Evolutionary conservation across 2,329 filamentous ascomycete species (phyloP).

Genomic region (Tolypocladium pustulatum): DNA sequence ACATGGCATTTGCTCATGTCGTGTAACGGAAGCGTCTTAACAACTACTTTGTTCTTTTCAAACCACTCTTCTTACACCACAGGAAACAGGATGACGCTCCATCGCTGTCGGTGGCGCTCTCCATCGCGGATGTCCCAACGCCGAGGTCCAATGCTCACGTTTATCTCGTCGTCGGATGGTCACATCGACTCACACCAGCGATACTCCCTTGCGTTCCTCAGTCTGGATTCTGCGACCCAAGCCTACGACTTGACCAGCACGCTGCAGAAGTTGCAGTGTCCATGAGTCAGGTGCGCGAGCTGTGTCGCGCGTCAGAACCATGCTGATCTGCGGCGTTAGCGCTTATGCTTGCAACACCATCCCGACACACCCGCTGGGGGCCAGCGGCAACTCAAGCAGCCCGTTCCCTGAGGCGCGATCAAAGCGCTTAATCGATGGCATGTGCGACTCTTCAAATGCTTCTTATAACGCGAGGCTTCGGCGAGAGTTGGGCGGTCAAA

Average conservation of each 20-base stretch:
- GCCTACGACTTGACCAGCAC: not conserved
- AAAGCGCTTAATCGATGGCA: too few species aligned
- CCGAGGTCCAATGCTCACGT: not conserved
- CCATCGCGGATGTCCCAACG: too few species aligned
- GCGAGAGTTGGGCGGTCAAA: not conserved
- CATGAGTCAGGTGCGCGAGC: too few species aligned
- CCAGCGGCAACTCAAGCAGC: not conserved
- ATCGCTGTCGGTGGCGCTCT: too few species aligned
- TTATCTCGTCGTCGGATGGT: not conserved
- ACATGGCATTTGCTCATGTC: not conserved
- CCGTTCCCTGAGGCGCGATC: not conserved
- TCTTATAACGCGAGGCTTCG: not conserved
- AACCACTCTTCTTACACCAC: not conserved
- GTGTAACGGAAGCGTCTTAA: not conserved
- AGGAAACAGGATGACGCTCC: not conserved
- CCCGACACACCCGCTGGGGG: not conserved
- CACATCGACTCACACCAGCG: not conserved
- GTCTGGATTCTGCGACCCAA: not conserved
- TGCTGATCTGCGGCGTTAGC: not conserved
- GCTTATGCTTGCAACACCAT: not conserved
- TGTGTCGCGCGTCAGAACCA: too few species aligned
- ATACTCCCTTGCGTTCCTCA: not conserved
- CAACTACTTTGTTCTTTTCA: too few species aligned
- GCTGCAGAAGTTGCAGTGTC: not conserved
- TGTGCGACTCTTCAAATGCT: too few species aligned